These are phyloP conservation scores for Chalciporus chontae DNA, from an alignment of 768 basidiomycete genomes.

Conservation along the genomic window DNA sequence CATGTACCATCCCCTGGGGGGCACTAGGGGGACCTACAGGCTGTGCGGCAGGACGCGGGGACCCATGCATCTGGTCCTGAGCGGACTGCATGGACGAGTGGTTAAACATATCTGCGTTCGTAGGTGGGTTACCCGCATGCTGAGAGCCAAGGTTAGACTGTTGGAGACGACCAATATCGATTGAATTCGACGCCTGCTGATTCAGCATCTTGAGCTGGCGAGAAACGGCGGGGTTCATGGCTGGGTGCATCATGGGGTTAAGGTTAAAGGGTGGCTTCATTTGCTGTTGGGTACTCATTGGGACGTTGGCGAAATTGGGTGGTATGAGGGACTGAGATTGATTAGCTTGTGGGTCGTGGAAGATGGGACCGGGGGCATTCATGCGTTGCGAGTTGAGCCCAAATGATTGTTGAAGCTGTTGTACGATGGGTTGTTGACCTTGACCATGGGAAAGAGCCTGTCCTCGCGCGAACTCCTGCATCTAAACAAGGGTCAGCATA, in stretches of 20 bases:
- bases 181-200: slow-evolving; percentile 34
- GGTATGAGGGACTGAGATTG: slow-evolving; percentile 31
- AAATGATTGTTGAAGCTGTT: slow-evolving; percentile 45
- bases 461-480: slow-evolving; percentile 43
- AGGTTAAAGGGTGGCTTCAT: slow-evolving; percentile 31
- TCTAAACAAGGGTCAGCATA: slow-evolving; percentile 32
- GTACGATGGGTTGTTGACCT: slow-evolving; percentile 33
- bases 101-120: slow-evolving; percentile 45
- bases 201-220: slow-evolving; percentile 43
- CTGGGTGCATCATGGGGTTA: slow-evolving; percentile 37
- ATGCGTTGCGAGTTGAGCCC: slow-evolving; percentile 34
- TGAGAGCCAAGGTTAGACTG: slow-evolving; percentile 31
- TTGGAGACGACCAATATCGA: slow-evolving; percentile 37
- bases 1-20: slow-evolving; percentile 24
- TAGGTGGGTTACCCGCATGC: slow-evolving; percentile 36
- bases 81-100: slow-evolving; percentile 39
- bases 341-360: slow-evolving; percentile 35
- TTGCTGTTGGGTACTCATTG: slow-evolving; percentile 34
- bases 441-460: slow-evolving; percentile 41
- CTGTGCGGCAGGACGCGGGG: slow-evolving; percentile 38
- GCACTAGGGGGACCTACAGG: slow-evolving; percentile 16
- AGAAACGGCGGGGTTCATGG: slow-evolving; percentile 27
- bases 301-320: slow-evolving; percentile 38
- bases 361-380: slow-evolving; percentile 32
- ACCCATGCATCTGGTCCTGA: slow-evolving; percentile 45